Evolutionary conservation across 305 asterid genomes (phyloP).

Genomic region (Fraxinus paxiana): DNA sequence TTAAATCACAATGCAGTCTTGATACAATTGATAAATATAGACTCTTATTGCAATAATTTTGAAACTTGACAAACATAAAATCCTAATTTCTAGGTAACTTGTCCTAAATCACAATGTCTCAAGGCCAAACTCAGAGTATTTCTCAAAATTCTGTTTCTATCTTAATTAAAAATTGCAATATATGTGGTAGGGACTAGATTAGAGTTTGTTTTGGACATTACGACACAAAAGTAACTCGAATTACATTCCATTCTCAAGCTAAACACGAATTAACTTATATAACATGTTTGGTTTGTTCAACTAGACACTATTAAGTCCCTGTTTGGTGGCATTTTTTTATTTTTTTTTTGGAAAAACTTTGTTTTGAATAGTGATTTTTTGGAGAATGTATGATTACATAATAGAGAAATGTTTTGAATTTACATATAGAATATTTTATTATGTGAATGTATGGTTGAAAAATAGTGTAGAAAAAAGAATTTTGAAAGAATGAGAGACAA

Average conservation of each 20-base stretch:
- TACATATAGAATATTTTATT: no score
- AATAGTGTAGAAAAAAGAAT: no score
- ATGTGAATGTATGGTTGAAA: no score
- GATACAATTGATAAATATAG: no score
- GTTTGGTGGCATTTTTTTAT: no score
- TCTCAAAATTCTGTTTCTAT: neutral
- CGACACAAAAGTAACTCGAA: neutral
- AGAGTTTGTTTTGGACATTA: neutral
- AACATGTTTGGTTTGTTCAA: neutral
- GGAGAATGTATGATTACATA: no score
- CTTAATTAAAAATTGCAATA: neutral
- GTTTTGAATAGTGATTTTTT: no score
- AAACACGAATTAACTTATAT: neutral
- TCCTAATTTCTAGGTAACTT: no score
- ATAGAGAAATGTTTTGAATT: no score
- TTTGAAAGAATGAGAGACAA: no score
- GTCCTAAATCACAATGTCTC: neutral
- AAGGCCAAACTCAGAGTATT: neutral
- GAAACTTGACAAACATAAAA: neutral
- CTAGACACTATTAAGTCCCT: no score
- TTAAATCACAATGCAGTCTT: neutral
- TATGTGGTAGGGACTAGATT: neutral
- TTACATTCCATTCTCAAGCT: neutral
- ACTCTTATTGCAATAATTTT: neutral
- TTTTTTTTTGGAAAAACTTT: no score